These are phyloP conservation scores for Taiwanofungus camphoratus DNA, from an alignment of 1,284 basidiomycete genomes.

Conservation along the genomic window DNA sequence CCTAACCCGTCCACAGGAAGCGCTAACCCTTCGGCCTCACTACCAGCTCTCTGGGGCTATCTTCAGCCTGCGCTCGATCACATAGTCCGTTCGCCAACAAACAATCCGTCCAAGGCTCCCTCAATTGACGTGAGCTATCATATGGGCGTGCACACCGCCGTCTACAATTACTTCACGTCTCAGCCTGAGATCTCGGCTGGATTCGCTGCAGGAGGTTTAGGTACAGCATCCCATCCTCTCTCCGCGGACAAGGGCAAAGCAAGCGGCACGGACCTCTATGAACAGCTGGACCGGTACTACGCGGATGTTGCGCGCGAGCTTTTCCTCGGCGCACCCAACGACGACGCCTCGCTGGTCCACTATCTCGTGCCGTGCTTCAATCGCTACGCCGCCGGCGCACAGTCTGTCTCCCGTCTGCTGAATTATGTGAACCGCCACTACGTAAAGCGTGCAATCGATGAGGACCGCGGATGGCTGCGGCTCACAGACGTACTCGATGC, in stretches of 20 bases:
- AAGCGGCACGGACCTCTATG: constrained; percentile 64
- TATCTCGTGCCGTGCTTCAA: constrained; percentile 66
- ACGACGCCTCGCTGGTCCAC: constrained; percentile 59
- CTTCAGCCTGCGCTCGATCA: constrained; percentile 68
- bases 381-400: constrained; percentile 60
- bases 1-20: constrained; percentile 45
- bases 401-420: constrained; percentile 61
- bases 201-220: constrained; percentile 27
- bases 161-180: constrained; percentile 73
- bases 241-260: constrained; percentile 24
- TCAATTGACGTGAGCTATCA: constrained; percentile 66
- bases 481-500: constrained; percentile 59
- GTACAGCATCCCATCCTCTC: constrained; percentile 17
- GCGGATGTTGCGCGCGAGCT: constrained; percentile 53
- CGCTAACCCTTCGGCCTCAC: constrained; percentile 65
- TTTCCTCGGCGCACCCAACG: constrained; percentile 54
- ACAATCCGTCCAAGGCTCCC: constrained; percentile 52
- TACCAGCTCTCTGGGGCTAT: constrained; percentile 68
- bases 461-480: constrained; percentile 71
- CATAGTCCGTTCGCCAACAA: constrained; percentile 63
- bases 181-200: constrained; percentile 37
- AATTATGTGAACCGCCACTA: constrained; percentile 77
- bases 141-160: constrained; percentile 70
- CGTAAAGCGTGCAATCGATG: constrained; percentile 68
- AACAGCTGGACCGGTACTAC: constrained; percentile 63